A percentile compares a stretch with the other conserved stretches of the same genome.
Conservation (phyloP, 192 early-diverging fungal genomes). For the Obelidium mucronatum region DNA sequence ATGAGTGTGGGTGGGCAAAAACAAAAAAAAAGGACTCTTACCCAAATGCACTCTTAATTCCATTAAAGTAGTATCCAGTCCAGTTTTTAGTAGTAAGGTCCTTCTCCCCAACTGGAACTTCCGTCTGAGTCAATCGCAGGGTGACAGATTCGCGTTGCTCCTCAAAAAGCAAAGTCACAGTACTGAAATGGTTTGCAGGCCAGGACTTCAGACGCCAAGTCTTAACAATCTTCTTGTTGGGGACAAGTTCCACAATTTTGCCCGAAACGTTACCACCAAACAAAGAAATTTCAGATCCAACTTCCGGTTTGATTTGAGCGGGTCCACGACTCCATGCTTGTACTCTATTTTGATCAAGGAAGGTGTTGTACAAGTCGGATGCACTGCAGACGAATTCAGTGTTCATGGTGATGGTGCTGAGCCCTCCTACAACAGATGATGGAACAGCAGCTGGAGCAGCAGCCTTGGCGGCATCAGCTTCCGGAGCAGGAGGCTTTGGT, state of each 20-base stretch:
- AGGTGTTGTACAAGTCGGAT: conserved; percentile 77
- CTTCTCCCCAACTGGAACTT: conserved; percentile 89
- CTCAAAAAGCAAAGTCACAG: conserved; percentile 77
- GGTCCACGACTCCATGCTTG: conserved; percentile 80
- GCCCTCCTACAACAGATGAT: conserved; percentile 37
- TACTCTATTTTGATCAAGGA: conserved; percentile 79
- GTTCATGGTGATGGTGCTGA: conserved; percentile 71
- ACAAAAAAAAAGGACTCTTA: conserved; percentile 34
- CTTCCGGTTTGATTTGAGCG: conserved; percentile 67
- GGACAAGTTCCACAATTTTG: conserved; percentile 70
- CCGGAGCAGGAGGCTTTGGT: conserved; percentile 58
- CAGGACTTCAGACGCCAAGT: conserved; percentile 88
- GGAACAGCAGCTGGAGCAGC: conserved; percentile 8
- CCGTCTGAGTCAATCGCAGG: conserved; percentile 78
- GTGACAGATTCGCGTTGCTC: conserved; percentile 71
- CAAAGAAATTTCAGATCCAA: conserved; percentile 72
- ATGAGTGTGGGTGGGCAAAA: background rate
- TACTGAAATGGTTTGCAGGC: conserved; percentile 86
- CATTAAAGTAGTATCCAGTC: conserved; percentile 91
- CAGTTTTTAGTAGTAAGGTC: conserved; percentile 87
- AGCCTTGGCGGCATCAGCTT: conserved; percentile 25
- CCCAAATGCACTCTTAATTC: conserved; percentile 92
- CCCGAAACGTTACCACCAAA: conserved; percentile 93
- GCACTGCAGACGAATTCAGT: conserved; percentile 87
- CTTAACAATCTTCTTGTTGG: conserved; percentile 80